phyloP scores from a whole-genome alignment of 805 yeast genomes.

The Yarrowia sp. region DNA sequence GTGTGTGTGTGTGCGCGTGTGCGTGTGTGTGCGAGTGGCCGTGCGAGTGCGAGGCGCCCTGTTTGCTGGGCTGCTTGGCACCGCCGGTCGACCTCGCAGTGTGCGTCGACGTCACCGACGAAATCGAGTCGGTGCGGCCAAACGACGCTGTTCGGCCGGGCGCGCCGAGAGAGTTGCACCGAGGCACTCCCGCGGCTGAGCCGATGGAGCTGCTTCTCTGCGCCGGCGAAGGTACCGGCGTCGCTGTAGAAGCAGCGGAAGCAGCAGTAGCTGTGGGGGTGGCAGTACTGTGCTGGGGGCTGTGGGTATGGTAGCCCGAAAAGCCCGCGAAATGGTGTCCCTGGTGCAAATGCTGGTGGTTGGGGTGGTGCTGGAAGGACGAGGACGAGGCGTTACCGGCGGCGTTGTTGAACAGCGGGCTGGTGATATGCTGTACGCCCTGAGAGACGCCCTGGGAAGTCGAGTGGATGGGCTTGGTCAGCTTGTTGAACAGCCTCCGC shows the following conservation, averaged over 20 bases:
- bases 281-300: conserved; percentile 19
- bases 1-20: not conserved
- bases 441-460: not conserved
- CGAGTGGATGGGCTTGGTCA: conserved; percentile 8
- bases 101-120: conserved; percentile 17
- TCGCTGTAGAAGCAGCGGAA: not conserved
- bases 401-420: not conserved
- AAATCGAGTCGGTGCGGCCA: conserved; percentile 16
- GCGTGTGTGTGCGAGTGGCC: too few species aligned
- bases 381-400: not conserved
- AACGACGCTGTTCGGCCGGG: conserved; percentile 20
- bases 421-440: conserved; percentile 15
- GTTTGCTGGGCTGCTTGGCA: not conserved
- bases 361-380: conserved; percentile 16
- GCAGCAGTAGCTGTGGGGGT: not conserved
- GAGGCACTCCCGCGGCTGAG: conserved; percentile 13
- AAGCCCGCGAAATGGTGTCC: conserved; percentile 26
- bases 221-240: not conserved
- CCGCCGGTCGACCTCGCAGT: conserved; percentile 2
- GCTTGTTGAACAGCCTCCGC: conserved; percentile 14
- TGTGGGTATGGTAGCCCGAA: conserved; percentile 18
- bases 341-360: conserved; percentile 23
- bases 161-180: conserved; percentile 27
- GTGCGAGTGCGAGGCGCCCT: too few species aligned
- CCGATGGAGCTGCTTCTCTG: conserved; percentile 24